Conservation (phyloP, 768 basidiomycete genomes). For the Roridomyces roridus region DNA sequence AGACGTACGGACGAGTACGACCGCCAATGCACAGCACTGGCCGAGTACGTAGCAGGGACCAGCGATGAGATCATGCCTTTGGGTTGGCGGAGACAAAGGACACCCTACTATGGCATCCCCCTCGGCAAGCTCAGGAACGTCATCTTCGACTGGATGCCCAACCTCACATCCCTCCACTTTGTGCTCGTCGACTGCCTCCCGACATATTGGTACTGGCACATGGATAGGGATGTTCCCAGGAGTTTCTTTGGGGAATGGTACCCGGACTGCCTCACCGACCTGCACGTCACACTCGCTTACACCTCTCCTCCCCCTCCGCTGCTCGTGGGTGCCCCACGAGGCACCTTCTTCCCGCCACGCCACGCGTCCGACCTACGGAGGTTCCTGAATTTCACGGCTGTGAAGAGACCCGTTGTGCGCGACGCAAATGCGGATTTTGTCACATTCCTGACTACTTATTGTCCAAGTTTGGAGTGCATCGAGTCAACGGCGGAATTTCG, state of each 20-base stretch:
- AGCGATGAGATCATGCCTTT: background rate
- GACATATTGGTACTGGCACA: background rate
- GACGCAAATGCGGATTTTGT: too few relatives aligned
- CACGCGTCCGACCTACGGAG: background rate
- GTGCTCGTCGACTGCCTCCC: background rate
- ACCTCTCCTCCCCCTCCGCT: background rate
- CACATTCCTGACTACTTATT: background rate
- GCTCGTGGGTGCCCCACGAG: too few relatives aligned
- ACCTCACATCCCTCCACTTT: background rate
- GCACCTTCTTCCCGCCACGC: background rate
- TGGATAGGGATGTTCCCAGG: background rate
- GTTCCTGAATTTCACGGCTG: background rate
- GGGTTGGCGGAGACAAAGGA: background rate
- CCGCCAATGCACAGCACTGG: background rate
- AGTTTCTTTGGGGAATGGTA: background rate
- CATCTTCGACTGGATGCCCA: too few relatives aligned
- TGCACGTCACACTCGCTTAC: background rate
- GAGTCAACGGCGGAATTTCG: background rate
- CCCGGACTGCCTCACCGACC: background rate
- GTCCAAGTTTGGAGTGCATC: background rate
- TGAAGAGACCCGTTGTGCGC: background rate
- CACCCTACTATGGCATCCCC: background rate
- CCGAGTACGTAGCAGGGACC: slow-evolving; percentile 2
- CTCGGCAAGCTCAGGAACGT: background rate
- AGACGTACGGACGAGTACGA: background rate